Evolutionary conservation across 176 grass and related monocot species (phyloP).

Genomic region (barley (Hordeum vulgare)): DNA sequence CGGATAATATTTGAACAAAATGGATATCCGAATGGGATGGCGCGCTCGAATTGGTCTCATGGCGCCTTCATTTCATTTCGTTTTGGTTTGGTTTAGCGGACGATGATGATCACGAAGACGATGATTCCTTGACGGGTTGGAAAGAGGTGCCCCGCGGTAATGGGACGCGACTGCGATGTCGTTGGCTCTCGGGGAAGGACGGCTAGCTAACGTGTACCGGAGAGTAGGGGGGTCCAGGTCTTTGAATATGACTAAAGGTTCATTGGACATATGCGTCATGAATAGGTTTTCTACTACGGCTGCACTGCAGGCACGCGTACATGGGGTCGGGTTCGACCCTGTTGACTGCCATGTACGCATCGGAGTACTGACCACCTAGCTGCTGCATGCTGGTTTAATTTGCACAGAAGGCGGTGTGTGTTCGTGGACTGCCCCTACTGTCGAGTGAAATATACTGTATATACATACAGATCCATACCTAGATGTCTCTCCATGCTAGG

Average conservation of each 20-base stretch:
- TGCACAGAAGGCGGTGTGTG: not conserved
- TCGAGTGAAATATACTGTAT: no score
- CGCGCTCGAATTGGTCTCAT: no score
- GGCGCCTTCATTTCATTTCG: not conserved
- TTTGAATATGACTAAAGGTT: slow-evolving; percentile 21
- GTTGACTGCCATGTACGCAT: not conserved
- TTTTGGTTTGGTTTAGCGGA: not conserved
- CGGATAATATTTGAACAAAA: no score
- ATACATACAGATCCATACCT: no score
- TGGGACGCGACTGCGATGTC: not conserved
- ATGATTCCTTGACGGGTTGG: slow-evolving; percentile 19
- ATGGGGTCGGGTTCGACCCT: not conserved
- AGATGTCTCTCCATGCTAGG: no score
- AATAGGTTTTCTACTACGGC: not conserved
- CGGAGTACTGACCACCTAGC: not conserved
- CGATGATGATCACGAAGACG: not conserved
- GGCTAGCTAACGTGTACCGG: not conserved
- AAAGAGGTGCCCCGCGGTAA: not conserved
- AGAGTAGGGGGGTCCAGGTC: slow-evolving; percentile 7
- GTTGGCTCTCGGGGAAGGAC: not conserved
- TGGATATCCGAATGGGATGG: no score
- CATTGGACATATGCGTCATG: slow-evolving; percentile 2
- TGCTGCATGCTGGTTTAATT: not conserved
- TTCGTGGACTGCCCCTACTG: not conserved
- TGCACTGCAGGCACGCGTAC: not conserved